Evolutionary conservation across 441 rosid species (phyloP).

Genomic region (Gossypium lobatum): DNA sequence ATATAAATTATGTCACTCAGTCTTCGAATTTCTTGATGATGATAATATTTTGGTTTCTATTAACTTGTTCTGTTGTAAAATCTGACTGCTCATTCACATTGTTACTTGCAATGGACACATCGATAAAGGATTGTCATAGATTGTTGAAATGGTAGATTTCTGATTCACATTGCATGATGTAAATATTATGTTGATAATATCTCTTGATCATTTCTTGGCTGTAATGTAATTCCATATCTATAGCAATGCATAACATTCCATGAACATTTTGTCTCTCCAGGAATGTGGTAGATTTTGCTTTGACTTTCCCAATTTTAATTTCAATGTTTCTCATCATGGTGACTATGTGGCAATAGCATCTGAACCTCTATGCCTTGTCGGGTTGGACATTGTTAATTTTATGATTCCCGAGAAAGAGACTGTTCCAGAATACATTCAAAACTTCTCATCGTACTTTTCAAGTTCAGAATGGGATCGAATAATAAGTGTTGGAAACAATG

Average conservation of each 20-base stretch:
- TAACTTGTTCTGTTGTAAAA: not conserved
- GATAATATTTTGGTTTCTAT: not conserved
- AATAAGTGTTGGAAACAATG: constrained; percentile 30
- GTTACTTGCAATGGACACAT: not conserved
- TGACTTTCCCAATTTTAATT: constrained; percentile 54
- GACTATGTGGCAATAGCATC: constrained; percentile 68
- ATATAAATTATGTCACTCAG: not conserved
- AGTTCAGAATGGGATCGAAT: constrained; percentile 49
- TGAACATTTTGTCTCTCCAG: constrained; percentile 28
- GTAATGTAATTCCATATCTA: not conserved
- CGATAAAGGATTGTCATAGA: not conserved
- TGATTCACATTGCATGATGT: not conserved
- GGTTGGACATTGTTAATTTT: constrained; percentile 48
- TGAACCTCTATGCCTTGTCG: constrained; percentile 66
- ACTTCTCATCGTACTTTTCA: constrained; percentile 49
- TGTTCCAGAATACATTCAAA: constrained; percentile 37
- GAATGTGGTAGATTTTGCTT: constrained; percentile 22
- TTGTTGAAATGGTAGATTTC: not conserved
- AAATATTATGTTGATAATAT: not conserved
- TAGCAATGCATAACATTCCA: not conserved
- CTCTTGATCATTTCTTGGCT: not conserved
- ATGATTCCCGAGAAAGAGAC: constrained; percentile 34
- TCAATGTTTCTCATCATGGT: constrained; percentile 69
- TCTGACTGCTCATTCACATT: not conserved
- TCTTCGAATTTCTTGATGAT: not conserved